phyloP scores from a whole-genome alignment of 1,284 basidiomycete genomes.

The Ustilago lituana region DNA sequence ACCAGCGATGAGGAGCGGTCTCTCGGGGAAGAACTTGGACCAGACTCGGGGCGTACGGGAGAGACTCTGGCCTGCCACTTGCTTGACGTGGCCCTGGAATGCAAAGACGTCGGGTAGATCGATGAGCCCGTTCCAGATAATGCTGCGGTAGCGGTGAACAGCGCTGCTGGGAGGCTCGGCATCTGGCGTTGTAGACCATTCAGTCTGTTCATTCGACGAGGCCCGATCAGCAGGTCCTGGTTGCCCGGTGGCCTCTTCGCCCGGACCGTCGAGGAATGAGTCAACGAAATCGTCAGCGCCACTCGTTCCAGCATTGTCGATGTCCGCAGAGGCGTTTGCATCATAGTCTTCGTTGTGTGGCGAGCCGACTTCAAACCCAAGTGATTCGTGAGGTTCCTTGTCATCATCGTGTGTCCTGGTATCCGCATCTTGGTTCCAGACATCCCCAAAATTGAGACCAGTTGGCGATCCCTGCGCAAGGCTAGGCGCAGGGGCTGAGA shows the following conservation, averaged over 20 bases:
- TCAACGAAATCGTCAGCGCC: constrained; percentile 59
- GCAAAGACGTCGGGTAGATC: constrained; percentile 62
- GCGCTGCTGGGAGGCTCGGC: constrained; percentile 25
- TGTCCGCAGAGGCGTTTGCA: neutral
- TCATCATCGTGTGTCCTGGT: constrained; percentile 3
- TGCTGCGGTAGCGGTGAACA: constrained; percentile 22
- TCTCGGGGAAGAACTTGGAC: constrained; percentile 50
- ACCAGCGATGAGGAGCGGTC: constrained; percentile 55
- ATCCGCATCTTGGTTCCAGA: constrained; percentile 17
- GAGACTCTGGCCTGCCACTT: constrained; percentile 49
- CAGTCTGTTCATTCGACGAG: neutral
- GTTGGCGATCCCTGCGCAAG: constrained; percentile 13
- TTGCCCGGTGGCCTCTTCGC: neutral
- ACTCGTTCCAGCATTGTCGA: constrained; percentile 1
- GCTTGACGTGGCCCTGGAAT: constrained; percentile 59
- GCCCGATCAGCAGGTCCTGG: neutral
- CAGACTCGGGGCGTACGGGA: constrained; percentile 24
- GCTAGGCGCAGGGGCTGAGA: constrained; percentile 26
- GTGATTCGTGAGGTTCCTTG: constrained; percentile 18
- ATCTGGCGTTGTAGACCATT: constrained; percentile 41
- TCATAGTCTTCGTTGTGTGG: constrained; percentile 12
- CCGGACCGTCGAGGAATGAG: constrained; percentile 50
- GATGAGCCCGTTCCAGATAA: constrained; percentile 65
- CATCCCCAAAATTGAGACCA: constrained; percentile 31
- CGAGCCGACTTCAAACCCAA: constrained; percentile 28